Evolutionary conservation across 2,329 filamentous ascomycete species (phyloP).

Genomic region (Stagonosporopsis vannaccii): DNA sequence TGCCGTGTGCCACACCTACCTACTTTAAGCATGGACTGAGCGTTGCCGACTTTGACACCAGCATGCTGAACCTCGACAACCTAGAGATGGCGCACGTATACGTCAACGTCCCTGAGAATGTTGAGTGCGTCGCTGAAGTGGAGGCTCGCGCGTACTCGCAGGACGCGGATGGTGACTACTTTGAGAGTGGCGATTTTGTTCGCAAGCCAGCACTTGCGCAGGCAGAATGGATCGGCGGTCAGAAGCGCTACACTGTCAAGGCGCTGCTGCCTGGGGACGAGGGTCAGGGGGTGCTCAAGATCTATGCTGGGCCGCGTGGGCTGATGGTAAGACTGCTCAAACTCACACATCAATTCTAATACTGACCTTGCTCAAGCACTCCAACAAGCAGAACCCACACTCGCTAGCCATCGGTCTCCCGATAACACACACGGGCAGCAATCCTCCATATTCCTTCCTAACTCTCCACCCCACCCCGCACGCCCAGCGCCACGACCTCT

Average conservation of each 20-base stretch:
- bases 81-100: constrained; percentile 92
- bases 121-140: constrained; percentile 91
- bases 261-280: constrained; percentile 91
- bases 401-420: constrained; percentile 89
- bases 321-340: constrained; percentile 69
- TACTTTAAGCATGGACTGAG: constrained; percentile 85
- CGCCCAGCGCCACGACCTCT: constrained; percentile 95
- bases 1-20: constrained; percentile 84
- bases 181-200: constrained; percentile 87
- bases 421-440: constrained; percentile 87
- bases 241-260: constrained; percentile 93
- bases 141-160: constrained; percentile 81
- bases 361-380: constrained; percentile 64
- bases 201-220: constrained; percentile 89
- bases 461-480: constrained; percentile 94
- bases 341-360: background rate
- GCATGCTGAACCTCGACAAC: constrained; percentile 82
- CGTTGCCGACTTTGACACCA: constrained; percentile 90
- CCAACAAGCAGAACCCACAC: constrained; percentile 94
- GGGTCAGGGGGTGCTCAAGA: constrained; percentile 83
- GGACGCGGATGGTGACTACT: constrained; percentile 88
- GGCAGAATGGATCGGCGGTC: constrained; percentile 85
- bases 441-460: constrained; percentile 93
- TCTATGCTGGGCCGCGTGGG: constrained; percentile 93
- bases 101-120: constrained; percentile 84